Conservation (phyloP, 108 stramenopile genomes). For the Schizochytrium sp. region DNA sequence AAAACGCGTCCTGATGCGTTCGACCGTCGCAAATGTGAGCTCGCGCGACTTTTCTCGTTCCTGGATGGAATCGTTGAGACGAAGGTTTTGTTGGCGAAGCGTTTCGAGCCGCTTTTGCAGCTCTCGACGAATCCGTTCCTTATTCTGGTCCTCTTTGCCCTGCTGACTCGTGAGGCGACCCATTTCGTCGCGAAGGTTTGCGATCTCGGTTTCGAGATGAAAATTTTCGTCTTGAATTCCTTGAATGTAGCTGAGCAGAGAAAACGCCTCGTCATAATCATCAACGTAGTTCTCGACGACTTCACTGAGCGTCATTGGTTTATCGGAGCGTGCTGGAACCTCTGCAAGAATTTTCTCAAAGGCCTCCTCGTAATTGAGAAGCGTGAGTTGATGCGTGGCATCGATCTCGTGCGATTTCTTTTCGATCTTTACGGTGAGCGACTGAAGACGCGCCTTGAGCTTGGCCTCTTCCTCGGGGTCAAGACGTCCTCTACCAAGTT, state of each 20-base stretch:
- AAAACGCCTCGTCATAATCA: neutral
- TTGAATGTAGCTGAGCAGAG: neutral
- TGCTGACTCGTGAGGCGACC: neutral
- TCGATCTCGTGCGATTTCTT: slow-evolving; percentile 10
- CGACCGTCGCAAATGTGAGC: neutral
- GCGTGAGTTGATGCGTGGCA: neutral
- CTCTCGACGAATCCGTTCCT: neutral
- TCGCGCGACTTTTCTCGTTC: neutral
- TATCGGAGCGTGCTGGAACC: neutral
- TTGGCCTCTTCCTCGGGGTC: slow-evolving; percentile 7
- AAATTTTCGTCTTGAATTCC: neutral
- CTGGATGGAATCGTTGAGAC: neutral
- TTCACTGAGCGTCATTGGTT: neutral
- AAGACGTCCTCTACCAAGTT: neutral
- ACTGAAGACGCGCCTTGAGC: neutral
- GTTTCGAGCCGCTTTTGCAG: neutral
- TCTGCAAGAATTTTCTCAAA: neutral
- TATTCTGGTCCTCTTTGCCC: neutral
- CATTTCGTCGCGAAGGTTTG: neutral
- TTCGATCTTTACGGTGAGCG: neutral
- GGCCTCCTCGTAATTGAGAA: neutral
- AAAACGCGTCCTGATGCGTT: neutral
- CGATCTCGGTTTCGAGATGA: neutral
- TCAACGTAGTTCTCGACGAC: neutral
- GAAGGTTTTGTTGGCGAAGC: neutral